A percentile compares a stretch with the other conserved stretches of the same genome.
phyloP scores from a whole-genome alignment of 768 basidiomycete species.

The Auricularia sp. region DNA sequence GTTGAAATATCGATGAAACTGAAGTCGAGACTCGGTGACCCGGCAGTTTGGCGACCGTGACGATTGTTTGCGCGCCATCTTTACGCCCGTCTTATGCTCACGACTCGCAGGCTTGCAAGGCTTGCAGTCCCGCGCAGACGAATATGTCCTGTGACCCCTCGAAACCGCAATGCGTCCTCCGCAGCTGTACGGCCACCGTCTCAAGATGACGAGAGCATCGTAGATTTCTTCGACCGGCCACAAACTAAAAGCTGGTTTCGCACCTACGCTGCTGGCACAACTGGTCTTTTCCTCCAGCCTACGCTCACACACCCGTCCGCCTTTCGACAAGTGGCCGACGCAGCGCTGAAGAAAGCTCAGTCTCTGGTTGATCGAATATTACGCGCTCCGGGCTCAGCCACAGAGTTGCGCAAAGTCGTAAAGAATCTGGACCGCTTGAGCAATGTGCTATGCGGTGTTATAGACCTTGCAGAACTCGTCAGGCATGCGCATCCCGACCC shows the following conservation, averaged over 20 bases:
- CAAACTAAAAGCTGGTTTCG: constrained; percentile 18
- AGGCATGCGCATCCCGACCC: constrained; percentile 88
- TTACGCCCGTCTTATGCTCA: no score
- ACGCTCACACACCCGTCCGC: constrained; percentile 57
- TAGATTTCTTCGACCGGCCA: constrained; percentile 64
- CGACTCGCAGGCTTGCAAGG: no score
- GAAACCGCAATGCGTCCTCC: no score
- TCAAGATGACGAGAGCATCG: constrained; percentile 52
- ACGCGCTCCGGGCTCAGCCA: constrained; percentile 55
- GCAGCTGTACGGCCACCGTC: constrained; percentile 39
- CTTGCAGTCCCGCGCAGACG: no score
- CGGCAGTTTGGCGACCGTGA: no score
- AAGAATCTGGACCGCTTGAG: constrained; percentile 96
- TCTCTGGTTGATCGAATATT: constrained; percentile 78
- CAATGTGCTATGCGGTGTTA: constrained; percentile 91
- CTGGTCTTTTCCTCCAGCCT: constrained; percentile 80
- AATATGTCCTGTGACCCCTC: no score
- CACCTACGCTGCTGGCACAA: constrained; percentile 37
- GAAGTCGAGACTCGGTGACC: no score
- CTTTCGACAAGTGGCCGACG: constrained; percentile 62
- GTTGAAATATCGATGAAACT: no score
- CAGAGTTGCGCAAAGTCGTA: constrained; percentile 75
- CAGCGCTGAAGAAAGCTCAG: constrained; percentile 71
- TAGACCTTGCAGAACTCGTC: constrained; percentile 90
- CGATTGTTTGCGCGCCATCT: no score